Evolutionary conservation across 495 filamentous ascomycete species (phyloP).

Genomic region (Neurospora sublineolata): DNA sequence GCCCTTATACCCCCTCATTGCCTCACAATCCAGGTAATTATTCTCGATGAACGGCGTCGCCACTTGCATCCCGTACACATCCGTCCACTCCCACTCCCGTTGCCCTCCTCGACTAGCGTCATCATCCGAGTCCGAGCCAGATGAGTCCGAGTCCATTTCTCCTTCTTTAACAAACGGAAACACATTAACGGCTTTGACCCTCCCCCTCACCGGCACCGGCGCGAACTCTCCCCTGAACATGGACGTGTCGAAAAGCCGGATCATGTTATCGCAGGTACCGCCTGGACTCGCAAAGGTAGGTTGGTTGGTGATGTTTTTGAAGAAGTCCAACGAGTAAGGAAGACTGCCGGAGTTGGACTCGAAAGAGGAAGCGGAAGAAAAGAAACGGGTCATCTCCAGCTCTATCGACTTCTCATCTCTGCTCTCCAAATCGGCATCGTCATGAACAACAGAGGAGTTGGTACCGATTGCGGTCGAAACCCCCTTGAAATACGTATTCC

Average conservation of each 20-base stretch:
- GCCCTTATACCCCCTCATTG: conserved; percentile 20
- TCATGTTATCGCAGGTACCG: conserved; percentile 27
- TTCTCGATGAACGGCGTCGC: conserved; percentile 34
- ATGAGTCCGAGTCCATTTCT: neutral
- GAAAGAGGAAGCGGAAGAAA: conserved; percentile 9
- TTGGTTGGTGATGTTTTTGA: conserved; percentile 33
- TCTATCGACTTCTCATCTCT: conserved; percentile 12
- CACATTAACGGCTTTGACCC: conserved; percentile 16
- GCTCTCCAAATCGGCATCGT: neutral
- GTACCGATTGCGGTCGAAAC: neutral
- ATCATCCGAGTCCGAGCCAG: neutral
- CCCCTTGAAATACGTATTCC: conserved; percentile 21
- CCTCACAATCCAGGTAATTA: conserved; percentile 25
- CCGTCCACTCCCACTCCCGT: conserved; percentile 11
- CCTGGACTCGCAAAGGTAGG: conserved; percentile 28
- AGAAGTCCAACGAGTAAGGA: conserved; percentile 16
- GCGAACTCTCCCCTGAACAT: conserved; percentile 20
- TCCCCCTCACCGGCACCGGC: conserved; percentile 20
- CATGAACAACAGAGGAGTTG: neutral
- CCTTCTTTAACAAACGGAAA: conserved; percentile 13
- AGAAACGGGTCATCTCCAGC: conserved; percentile 16
- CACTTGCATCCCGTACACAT: conserved; percentile 27
- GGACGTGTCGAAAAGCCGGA: conserved; percentile 29
- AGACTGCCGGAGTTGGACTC: neutral
- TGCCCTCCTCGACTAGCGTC: neutral